A percentile compares a stretch with the other conserved stretches of the same genome.
Evolutionary conservation across 371 early-diverging fungal species (phyloP).

Genomic region (Mucor plumbeus): DNA sequence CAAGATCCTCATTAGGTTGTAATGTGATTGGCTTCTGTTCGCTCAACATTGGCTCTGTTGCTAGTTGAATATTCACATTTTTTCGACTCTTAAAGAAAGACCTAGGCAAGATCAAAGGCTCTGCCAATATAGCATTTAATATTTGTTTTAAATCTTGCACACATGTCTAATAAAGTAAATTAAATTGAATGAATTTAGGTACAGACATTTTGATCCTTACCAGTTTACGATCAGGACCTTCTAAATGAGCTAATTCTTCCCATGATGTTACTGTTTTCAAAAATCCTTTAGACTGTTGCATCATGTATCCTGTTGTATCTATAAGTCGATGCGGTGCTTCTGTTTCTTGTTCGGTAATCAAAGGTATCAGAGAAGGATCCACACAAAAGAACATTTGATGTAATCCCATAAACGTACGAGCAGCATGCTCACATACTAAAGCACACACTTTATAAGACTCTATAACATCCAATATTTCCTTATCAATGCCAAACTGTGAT

Average conservation of each 20-base stretch:
- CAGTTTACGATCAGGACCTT: constrained; percentile 11
- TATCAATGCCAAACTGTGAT: constrained; percentile 30
- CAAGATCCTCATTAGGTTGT: constrained; percentile 31
- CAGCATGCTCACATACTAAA: constrained; percentile 39
- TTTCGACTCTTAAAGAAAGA: constrained; percentile 38
- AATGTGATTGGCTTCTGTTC: constrained; percentile 34
- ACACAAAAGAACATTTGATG: constrained; percentile 36
- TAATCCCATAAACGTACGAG: constrained; percentile 24
- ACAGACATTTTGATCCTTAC: constrained; percentile 9
- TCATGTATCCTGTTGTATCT: background rate
- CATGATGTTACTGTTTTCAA: constrained; percentile 28
- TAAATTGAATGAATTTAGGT: background rate
- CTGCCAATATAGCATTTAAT: constrained; percentile 24
- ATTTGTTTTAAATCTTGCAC: constrained; percentile 24
- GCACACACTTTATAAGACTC: constrained; percentile 40
- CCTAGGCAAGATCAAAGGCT: constrained; percentile 36
- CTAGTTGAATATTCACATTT: constrained; percentile 36
- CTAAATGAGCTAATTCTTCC: constrained; percentile 28
- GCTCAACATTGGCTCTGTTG: constrained; percentile 36
- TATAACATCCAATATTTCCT: constrained; percentile 26
- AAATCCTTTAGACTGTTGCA: constrained; percentile 24
- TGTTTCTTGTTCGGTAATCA: background rate
- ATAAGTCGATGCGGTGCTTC: background rate
- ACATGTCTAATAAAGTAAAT: constrained; percentile 21
- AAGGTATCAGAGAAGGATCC: constrained; percentile 42